These are phyloP conservation scores for Cladobotryum mycophilum DNA, from an alignment of 2,329 filamentous ascomycete species.

Conservation along the genomic window DNA sequence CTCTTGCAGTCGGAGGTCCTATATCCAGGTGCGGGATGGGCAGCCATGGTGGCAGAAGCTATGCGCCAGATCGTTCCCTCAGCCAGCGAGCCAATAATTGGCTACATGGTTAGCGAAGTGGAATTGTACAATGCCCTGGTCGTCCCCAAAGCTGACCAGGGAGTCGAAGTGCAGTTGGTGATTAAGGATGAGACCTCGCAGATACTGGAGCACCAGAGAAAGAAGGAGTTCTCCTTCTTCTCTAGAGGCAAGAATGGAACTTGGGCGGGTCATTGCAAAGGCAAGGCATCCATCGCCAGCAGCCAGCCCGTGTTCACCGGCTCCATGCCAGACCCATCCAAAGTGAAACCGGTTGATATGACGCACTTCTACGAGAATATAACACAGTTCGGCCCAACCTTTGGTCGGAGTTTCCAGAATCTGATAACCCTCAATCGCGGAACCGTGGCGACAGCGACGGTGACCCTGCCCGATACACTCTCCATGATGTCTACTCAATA, in stretches of 20 bases:
- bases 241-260: not conserved
- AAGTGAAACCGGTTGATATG: too few relatives aligned
- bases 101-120: not conserved
- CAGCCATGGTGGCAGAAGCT: not conserved
- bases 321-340: too few relatives aligned
- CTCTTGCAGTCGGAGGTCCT: not conserved
- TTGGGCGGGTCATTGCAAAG: slow-evolving; percentile 3
- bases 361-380: too few relatives aligned
- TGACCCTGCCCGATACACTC: too few relatives aligned
- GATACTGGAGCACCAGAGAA: not conserved
- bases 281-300: not conserved
- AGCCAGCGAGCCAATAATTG: not conserved
- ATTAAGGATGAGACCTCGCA: not conserved
- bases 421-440: too few relatives aligned
- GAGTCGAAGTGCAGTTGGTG: not conserved
- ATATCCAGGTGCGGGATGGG: not conserved
- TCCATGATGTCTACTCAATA: too few relatives aligned
- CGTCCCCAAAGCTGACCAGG: not conserved
- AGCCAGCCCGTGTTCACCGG: too few relatives aligned
- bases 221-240: not conserved
- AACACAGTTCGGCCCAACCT: too few relatives aligned
- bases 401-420: too few relatives aligned
- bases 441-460: too few relatives aligned
- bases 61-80: not conserved
- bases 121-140: not conserved